Evolutionary conservation across 257 asterid genomes (phyloP), one percentile per base, ranked within the genome.

Genomic region (Lycium ferocissimum): DNA sequence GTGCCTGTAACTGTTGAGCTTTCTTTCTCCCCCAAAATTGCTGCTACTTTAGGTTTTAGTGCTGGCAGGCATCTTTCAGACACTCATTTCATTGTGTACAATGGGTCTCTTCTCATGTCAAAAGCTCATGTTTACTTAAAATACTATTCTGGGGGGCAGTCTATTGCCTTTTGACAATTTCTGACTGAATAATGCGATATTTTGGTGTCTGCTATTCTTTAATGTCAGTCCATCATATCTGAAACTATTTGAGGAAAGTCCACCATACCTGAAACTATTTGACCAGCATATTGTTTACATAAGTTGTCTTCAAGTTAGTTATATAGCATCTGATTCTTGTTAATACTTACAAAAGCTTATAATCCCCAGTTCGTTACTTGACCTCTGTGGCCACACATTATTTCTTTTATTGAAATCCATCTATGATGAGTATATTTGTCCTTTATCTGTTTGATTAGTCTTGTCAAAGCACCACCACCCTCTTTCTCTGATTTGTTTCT

Each of bases 11-110:
- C 20, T 72, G 38, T 45, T 72, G 18, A 72, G 38, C 80, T 72
- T 72, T 72, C 58, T 72, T 45, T 72, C 58, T 45, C 37, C 38
- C 43, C 58, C 17, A 10, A 45, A 72, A 72, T 72, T 72, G 80
- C 58, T 72, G 35, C 17, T n/a, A 45, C 18, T 72, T 2, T 45
- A 72, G 58, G 3, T 72, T n/a, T 45, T 72, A 45, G 56, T 72
- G 58, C 38, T 43, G 37, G 57, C 45, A 45, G 38, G 80, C 58
- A 8, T 67, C n/a, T 49, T 72, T 13, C 20, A 45, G 38, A 72
- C 45, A 45, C 58, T 45, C n/a, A 9, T 71, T 71, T 71, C 78
- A 15, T 70, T 71, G 35, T 71, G 79, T 71, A 71, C 79, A n/a
- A 72, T n/a, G 58, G 58, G 80, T 33, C 56, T 49, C 54, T 72